Conservation (phyloP, 2,329 filamentous ascomycete species). For the Colletotrichum viniferum region DNA sequence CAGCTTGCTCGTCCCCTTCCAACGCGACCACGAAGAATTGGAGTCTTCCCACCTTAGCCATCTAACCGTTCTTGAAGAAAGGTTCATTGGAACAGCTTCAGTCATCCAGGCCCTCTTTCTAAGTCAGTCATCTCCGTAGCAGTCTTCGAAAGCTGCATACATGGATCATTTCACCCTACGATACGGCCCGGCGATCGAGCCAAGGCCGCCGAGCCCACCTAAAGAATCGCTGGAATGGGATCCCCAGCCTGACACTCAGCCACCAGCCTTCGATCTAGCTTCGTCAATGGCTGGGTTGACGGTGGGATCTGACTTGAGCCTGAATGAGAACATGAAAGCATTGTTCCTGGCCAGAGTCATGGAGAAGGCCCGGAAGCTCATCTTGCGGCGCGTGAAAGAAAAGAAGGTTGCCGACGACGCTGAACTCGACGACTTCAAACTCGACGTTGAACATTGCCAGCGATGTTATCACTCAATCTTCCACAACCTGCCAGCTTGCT, state of each 20-base stretch:
- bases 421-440: background rate
- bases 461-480: background rate
- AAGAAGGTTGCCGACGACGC: background rate
- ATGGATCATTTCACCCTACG: background rate
- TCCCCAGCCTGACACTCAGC: background rate
- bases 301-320: background rate
- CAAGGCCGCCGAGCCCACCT: background rate
- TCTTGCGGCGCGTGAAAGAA: background rate
- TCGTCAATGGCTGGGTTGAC: background rate
- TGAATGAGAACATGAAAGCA: background rate
- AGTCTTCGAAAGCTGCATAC: background rate
- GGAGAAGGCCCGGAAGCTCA: background rate
- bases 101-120: rapidly evolving
- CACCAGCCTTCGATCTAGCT: background rate
- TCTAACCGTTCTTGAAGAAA: background rate
- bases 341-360: background rate
- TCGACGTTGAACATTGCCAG: background rate
- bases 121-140: background rate
- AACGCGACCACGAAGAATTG: background rate
- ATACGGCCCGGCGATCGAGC: background rate
- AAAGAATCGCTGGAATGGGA: background rate
- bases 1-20: background rate
- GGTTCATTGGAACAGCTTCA: background rate
- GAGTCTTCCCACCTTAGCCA: background rate
- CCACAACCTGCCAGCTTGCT: background rate